Percentiles rank a stretch among this genome's conserved stretches.
These are phyloP conservation scores for Colletotrichum agaves DNA, from an alignment of 2,329 filamentous ascomycete genomes.

Conservation along the genomic window DNA sequence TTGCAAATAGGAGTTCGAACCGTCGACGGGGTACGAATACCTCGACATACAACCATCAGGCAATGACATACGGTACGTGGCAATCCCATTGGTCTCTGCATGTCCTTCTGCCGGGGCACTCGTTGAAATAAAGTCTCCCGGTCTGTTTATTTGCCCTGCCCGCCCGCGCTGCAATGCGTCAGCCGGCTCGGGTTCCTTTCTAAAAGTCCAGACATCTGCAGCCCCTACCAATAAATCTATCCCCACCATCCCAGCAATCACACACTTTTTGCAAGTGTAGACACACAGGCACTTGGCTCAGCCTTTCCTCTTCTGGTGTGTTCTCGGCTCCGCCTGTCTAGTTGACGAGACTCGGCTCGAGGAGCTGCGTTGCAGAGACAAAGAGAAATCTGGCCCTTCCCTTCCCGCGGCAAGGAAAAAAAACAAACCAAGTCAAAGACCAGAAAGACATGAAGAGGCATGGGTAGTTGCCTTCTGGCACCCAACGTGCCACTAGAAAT, in stretches of 20 bases:
- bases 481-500: slow-evolving; percentile 49
- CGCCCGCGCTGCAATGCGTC: slow-evolving; percentile 13
- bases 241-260: slow-evolving; percentile 12
- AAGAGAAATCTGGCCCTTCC: slow-evolving; percentile 7
- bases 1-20: slow-evolving; percentile 64
- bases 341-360: neutral
- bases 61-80: slow-evolving; percentile 66
- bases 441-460: slow-evolving; percentile 38
- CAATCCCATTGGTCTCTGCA: slow-evolving; percentile 37
- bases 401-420: neutral
- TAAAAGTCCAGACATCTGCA: slow-evolving; percentile 15
- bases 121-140: neutral
- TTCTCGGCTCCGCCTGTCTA: slow-evolving; percentile 10
- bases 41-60: slow-evolving; percentile 61
- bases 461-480: slow-evolving; percentile 50
- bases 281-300: slow-evolving; percentile 6
- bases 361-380: slow-evolving; percentile 8
- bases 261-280: slow-evolving; percentile 11
- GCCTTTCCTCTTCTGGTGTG: neutral
- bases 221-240: neutral
- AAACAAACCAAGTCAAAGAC: neutral
- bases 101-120: neutral
- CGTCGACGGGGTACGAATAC: slow-evolving; percentile 66
- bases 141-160: neutral
- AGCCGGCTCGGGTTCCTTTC: slow-evolving; percentile 35